Conservation (phyloP, 176 grass and related monocot genomes). For the Aegilops speltoides region DNA sequence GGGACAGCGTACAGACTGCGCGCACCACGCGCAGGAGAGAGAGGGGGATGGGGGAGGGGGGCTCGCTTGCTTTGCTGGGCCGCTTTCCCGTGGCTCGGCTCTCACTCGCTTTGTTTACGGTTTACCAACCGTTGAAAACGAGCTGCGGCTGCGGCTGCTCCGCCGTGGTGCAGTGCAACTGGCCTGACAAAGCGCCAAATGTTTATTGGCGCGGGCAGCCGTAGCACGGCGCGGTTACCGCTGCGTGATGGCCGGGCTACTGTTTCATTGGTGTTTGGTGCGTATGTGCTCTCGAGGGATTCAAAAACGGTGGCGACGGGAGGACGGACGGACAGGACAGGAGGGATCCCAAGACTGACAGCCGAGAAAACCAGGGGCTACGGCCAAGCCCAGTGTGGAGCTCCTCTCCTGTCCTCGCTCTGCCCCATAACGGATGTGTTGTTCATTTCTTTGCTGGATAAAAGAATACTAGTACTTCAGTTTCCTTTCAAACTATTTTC, state of each 20-base stretch:
- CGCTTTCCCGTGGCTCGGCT: slow-evolving; percentile 27
- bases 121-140: slow-evolving; percentile 49
- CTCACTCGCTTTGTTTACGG: slow-evolving; percentile 33
- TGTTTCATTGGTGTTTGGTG: background rate
- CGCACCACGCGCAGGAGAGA: slow-evolving; percentile 43
- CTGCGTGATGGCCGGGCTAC: slow-evolving; percentile 13
- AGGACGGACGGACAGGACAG: background rate
- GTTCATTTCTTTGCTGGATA: background rate
- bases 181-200: slow-evolving; percentile 19
- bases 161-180: background rate
- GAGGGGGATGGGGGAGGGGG: background rate
- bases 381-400: slow-evolving; percentile 4
- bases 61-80: background rate
- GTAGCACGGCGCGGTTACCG: background rate
- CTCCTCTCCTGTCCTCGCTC: background rate
- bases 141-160: slow-evolving; percentile 9
- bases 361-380: slow-evolving; percentile 22
- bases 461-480: too few relatives aligned
- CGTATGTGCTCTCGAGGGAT: slow-evolving; percentile 1
- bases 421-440: background rate
- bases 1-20: slow-evolving; percentile 20
- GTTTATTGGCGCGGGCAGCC: slow-evolving; percentile 4
- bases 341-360: slow-evolving; percentile 39
- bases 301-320: too few relatives aligned
- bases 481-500: background rate